phyloP scores from a whole-genome alignment of 2,329 filamentous ascomycete genomes.

The Drechslerella dactyloides region DNA sequence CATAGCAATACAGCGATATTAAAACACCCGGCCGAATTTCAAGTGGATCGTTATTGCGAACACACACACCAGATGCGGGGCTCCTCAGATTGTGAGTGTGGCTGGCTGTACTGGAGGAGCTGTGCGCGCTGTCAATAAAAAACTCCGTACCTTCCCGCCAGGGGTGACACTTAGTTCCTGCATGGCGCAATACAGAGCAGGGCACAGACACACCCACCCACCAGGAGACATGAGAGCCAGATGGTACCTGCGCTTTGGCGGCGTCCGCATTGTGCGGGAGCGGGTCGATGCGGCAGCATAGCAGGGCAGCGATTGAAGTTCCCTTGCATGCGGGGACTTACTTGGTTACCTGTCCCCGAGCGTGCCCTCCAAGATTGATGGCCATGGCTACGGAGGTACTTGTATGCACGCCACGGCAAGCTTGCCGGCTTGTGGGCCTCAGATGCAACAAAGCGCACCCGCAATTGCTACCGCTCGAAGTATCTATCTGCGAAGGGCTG shows the following conservation, averaged over 20 bases:
- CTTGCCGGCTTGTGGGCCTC: background rate
- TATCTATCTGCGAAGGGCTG: conserved; percentile 4
- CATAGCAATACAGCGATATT: no score
- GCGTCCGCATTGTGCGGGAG: background rate
- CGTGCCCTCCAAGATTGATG: no score
- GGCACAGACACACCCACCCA: background rate
- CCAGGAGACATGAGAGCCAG: background rate
- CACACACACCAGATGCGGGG: no score
- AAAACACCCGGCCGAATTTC: no score
- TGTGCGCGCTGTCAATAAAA: conserved; percentile 4
- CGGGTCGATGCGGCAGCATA: background rate
- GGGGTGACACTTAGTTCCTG: background rate
- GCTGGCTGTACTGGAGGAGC: no score
- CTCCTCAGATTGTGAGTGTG: no score
- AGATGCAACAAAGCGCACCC: conserved; percentile 5
- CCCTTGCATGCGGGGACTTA: background rate
- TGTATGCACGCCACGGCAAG: background rate
- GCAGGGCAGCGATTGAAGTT: background rate
- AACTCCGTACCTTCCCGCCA: background rate
- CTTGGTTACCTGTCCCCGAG: no score
- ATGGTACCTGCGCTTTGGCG: background rate
- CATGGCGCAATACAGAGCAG: conserved; percentile 2
- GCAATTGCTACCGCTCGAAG: background rate
- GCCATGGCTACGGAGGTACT: no score
- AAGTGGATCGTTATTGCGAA: no score